A percentile compares a stretch with the other conserved stretches of the same genome.
These are phyloP conservation scores for Penicillium sp. DNA, from an alignment of 2,329 filamentous ascomycete species.

Conservation along the genomic window DNA sequence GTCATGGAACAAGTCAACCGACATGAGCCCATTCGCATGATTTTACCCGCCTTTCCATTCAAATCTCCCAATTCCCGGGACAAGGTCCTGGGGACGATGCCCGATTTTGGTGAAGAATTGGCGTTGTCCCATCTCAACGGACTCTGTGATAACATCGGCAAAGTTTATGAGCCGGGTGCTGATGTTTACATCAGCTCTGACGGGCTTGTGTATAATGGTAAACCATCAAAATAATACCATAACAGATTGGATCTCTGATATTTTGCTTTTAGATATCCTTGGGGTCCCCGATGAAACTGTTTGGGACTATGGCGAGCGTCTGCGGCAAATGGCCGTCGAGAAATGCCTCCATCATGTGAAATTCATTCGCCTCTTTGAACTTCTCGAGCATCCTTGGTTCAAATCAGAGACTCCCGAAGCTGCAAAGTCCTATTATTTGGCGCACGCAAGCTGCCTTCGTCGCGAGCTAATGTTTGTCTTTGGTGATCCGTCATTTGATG, in stretches of 20 bases:
- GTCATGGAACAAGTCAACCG: conserved; percentile 24
- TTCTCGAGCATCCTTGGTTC: conserved; percentile 36
- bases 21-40: conserved; percentile 34
- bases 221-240: not conserved
- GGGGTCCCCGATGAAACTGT: conserved; percentile 47
- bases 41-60: conserved; percentile 36
- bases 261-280: conserved; percentile 38
- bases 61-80: conserved; percentile 35
- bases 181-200: conserved; percentile 50
- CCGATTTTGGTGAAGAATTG: conserved; percentile 50
- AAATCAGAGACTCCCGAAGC: conserved; percentile 19
- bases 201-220: conserved; percentile 47
- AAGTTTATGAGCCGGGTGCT: conserved; percentile 46
- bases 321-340: conserved; percentile 41
- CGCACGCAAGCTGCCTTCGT: conserved; percentile 31
- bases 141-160: conserved; percentile 44
- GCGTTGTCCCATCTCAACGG: conserved; percentile 46
- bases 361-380: conserved; percentile 44
- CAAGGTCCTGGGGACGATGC: conserved; percentile 41
- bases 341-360: conserved; percentile 38
- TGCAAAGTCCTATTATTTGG: conserved; percentile 30
- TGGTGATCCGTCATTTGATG: conserved; percentile 31
- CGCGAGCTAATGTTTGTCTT: conserved; percentile 30
- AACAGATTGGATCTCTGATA: not conserved
- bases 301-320: conserved; percentile 45